Conservation (phyloP, 2,329 filamentous ascomycete species). For the Xylariaceae sp. region DNA sequence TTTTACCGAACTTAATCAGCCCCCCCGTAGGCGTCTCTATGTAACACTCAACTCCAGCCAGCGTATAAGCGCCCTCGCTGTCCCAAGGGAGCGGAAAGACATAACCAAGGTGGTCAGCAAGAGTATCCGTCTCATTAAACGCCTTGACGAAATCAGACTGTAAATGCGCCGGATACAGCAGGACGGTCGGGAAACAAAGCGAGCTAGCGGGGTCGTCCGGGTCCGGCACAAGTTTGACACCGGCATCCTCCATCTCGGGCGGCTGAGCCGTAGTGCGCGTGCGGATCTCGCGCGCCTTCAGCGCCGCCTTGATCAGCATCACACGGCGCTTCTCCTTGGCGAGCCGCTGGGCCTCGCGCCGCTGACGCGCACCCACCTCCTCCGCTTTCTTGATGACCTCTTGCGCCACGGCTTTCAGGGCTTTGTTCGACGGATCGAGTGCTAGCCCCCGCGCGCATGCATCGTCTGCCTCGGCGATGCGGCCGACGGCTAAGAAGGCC, state of each 20-base stretch:
- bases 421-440: constrained; percentile 65
- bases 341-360: constrained; percentile 52
- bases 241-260: constrained; percentile 84
- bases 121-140: constrained; percentile 70
- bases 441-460: constrained; percentile 69
- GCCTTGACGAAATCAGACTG: constrained; percentile 90
- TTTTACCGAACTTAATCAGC: constrained; percentile 85
- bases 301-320: constrained; percentile 59
- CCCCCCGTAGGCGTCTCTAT: constrained; percentile 79
- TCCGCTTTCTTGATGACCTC: constrained; percentile 61
- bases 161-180: constrained; percentile 78
- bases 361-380: constrained; percentile 51
- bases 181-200: constrained; percentile 71
- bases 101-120: constrained; percentile 76
- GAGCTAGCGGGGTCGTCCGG: constrained; percentile 67
- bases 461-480: constrained; percentile 74
- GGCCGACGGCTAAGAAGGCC: constrained; percentile 75
- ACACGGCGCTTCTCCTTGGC: constrained; percentile 54
- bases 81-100: constrained; percentile 92
- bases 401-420: constrained; percentile 57
- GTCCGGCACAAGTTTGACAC: constrained; percentile 65
- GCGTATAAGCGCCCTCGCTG: constrained; percentile 37
- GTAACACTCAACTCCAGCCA: constrained; percentile 72
- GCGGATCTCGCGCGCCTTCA: constrained; percentile 66
- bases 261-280: constrained; percentile 63